Evolutionary conservation across 768 basidiomycete genomes (phyloP).

Genomic region (Suillus spraguei): DNA sequence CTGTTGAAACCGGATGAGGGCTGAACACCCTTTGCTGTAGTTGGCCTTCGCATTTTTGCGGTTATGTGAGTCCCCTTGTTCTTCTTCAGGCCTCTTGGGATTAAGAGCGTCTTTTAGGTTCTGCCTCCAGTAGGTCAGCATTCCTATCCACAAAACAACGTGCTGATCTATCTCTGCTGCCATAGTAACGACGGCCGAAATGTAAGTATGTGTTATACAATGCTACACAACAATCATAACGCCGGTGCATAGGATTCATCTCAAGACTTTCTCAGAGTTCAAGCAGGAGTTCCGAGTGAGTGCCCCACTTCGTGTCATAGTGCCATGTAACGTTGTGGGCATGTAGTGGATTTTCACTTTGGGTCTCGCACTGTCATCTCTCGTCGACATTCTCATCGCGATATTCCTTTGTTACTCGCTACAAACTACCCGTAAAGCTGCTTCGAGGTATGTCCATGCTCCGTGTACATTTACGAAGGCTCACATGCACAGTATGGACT

Average conservation of each 20-base stretch:
- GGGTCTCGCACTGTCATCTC: slow-evolving; percentile 51
- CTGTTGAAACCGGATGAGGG: neutral
- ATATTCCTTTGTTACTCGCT: slow-evolving; percentile 46
- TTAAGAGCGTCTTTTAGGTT: slow-evolving; percentile 32
- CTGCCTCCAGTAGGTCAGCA: slow-evolving; percentile 28
- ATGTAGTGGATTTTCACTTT: slow-evolving; percentile 52
- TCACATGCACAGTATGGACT: slow-evolving; percentile 41
- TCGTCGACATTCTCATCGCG: slow-evolving; percentile 53
- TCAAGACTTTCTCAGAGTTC: slow-evolving; percentile 27
- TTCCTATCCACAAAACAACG: slow-evolving; percentile 11
- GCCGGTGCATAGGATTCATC: slow-evolving; percentile 25
- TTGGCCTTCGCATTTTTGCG: slow-evolving; percentile 33
- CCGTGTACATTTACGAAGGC: neutral
- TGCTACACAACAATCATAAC: slow-evolving; percentile 8
- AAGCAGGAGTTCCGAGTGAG: slow-evolving; percentile 26
- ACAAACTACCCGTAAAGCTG: slow-evolving; percentile 39
- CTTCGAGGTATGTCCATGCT: slow-evolving; percentile 34
- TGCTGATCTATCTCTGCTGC: slow-evolving; percentile 19
- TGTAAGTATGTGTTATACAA: slow-evolving; percentile 21
- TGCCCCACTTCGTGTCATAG: neutral
- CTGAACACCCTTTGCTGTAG: slow-evolving; percentile 17
- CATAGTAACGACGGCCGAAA: slow-evolving; percentile 33
- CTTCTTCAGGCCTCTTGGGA: neutral
- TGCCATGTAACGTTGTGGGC: slow-evolving; percentile 15
- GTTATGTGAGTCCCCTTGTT: slow-evolving; percentile 25